Percentiles rank a stretch among this genome's conserved stretches.
These are phyloP conservation scores for Persicaria maculosa DNA, from an alignment of 148 eudicot species.

Conservation along the genomic window DNA sequence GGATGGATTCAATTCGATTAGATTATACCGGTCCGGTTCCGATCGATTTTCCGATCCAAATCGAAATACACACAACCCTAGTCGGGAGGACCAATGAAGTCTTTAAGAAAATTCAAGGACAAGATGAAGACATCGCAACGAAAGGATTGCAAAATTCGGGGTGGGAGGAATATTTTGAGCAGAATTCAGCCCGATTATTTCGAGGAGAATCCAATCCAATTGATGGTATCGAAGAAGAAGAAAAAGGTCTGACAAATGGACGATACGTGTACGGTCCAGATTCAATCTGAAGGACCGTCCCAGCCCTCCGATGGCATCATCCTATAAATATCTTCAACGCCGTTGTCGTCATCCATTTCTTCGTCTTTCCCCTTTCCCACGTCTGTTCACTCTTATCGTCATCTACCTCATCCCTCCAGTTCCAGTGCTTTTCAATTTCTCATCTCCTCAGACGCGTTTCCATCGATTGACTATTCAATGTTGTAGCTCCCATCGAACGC, in stretches of 20 bases:
- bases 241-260: slow-evolving; percentile 1
- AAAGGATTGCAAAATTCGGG: too few species aligned
- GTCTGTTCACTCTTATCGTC: not conserved
- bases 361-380: not conserved
- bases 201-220: not conserved
- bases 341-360: not conserved
- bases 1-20: too few species aligned
- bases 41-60: too few species aligned
- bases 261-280: slow-evolving; percentile 15
- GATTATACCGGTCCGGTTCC: too few species aligned
- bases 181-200: too few species aligned
- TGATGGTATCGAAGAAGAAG: too few species aligned
- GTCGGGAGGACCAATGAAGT: too few species aligned
- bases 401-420: not conserved
- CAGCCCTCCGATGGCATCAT: not conserved
- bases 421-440: not conserved
- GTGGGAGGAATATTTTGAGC: too few species aligned
- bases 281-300: slow-evolving; percentile 9
- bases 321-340: slow-evolving; percentile 7
- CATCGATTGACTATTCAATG: slow-evolving; percentile 1
- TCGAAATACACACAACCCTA: too few species aligned
- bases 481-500: not conserved
- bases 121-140: too few species aligned
- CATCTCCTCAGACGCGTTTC: not conserved
- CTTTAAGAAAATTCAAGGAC: too few species aligned